phyloP scores from a whole-genome alignment of 352 stramenopile genomes.

The Aphanomyces euteiches region DNA sequence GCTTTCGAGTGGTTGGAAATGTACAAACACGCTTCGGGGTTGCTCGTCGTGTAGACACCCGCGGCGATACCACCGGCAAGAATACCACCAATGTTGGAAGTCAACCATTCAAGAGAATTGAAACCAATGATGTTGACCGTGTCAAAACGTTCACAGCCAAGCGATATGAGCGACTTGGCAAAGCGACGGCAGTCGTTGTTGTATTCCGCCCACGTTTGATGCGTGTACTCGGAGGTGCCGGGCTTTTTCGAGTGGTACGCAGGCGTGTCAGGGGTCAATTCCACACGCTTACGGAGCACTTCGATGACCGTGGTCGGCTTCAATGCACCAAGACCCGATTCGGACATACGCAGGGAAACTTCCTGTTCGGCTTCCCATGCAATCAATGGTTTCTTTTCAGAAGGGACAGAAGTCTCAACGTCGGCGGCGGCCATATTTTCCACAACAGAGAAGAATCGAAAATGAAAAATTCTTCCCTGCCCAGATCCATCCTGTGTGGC shows the following conservation, averaged over 20 bases:
- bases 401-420: too few relatives aligned
- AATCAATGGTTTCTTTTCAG: neutral
- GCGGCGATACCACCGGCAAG: constrained; percentile 46
- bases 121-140: constrained; percentile 47
- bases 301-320: constrained; percentile 51
- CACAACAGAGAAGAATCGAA: too few relatives aligned
- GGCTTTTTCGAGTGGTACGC: constrained; percentile 67
- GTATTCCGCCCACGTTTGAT: constrained; percentile 5
- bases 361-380: constrained; percentile 84
- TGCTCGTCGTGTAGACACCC: neutral
- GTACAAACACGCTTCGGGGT: constrained; percentile 15
- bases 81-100: neutral
- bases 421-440: too few relatives aligned
- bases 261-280: constrained; percentile 49
- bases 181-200: constrained; percentile 36
- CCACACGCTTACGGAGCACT: constrained; percentile 58
- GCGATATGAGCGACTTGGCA: constrained; percentile 68
- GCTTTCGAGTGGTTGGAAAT: constrained; percentile 92
- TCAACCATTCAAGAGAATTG: constrained; percentile 14
- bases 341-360: constrained; percentile 64
- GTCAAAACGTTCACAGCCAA: constrained; percentile 68
- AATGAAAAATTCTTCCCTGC: too few relatives aligned
- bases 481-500: too few relatives aligned
- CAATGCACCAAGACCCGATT: constrained; percentile 45
- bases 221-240: constrained; percentile 42